Percentiles rank a stretch among this genome's conserved stretches.
Conservation (phyloP, 345 rosid species). For the Pistacia atlantica region DNA sequence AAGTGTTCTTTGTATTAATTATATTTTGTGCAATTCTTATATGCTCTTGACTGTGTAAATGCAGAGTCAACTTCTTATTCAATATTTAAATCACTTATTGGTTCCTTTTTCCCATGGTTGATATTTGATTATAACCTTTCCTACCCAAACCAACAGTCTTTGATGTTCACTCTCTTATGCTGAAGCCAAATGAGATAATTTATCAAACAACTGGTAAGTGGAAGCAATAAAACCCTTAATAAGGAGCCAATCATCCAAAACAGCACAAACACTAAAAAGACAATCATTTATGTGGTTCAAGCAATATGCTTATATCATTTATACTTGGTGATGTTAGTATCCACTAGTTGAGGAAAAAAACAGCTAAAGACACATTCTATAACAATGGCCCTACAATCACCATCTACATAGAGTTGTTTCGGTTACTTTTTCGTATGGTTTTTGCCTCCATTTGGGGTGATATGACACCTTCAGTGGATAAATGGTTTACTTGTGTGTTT, state of each 20-base stretch:
- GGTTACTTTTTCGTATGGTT: no score
- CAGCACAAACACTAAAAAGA: not conserved
- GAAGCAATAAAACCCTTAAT: not conserved
- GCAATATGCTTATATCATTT: not conserved
- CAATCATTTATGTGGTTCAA: not conserved
- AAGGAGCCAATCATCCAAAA: no score
- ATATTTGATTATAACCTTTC: no score
- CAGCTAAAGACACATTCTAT: no score
- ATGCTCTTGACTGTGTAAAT: not conserved
- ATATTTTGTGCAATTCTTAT: not conserved
- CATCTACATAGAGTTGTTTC: no score
- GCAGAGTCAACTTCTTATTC: not conserved
- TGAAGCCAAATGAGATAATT: not conserved
- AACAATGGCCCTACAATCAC: not conserved
- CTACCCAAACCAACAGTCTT: no score
- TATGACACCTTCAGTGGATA: no score
- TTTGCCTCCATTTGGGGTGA: no score
- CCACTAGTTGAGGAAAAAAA: not conserved
- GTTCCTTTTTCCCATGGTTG: not conserved
- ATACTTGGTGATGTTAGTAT: not conserved
- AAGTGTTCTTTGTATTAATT: constrained; percentile 25
- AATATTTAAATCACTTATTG: no score
- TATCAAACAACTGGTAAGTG: not conserved
- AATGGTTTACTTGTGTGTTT: no score
- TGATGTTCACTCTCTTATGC: no score